Percentiles rank a stretch among this genome's conserved stretches.
Evolutionary conservation across 331 rosid genomes (phyloP).

Genomic region (Quercus lobata): DNA sequence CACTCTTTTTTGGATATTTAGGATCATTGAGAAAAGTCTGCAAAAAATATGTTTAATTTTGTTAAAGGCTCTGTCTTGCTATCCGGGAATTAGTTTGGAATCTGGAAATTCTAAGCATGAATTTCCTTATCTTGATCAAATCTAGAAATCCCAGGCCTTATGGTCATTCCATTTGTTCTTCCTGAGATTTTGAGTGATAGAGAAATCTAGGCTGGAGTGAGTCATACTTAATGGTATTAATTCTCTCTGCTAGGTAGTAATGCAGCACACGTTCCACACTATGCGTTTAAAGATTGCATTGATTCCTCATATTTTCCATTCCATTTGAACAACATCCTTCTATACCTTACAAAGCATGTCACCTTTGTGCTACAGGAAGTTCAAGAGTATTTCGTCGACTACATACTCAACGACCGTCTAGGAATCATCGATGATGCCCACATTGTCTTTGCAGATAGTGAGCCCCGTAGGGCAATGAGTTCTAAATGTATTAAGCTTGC

Average conservation of each 20-base stretch:
- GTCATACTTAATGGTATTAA: neutral
- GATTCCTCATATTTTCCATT: neutral
- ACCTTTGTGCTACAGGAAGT: constrained; percentile 28
- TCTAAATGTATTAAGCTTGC: constrained; percentile 23
- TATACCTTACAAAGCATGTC: neutral
- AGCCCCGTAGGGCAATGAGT: constrained; percentile 18
- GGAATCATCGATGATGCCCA: constrained; percentile 41
- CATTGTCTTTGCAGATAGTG: constrained; percentile 23
- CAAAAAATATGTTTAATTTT: too few relatives aligned
- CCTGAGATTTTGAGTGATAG: too few relatives aligned
- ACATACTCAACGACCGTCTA: constrained; percentile 26
- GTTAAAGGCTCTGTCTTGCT: too few relatives aligned
- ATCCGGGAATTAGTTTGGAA: too few relatives aligned
- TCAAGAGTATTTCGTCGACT: constrained; percentile 19
- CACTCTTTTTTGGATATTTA: too few relatives aligned
- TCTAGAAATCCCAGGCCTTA: too few relatives aligned
- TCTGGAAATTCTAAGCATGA: too few relatives aligned
- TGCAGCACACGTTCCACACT: neutral
- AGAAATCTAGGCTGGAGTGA: too few relatives aligned
- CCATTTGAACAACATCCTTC: neutral
- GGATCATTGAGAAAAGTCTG: too few relatives aligned
- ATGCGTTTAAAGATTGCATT: neutral
- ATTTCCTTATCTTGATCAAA: too few relatives aligned
- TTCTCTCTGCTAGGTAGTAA: neutral
- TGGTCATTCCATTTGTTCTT: too few relatives aligned